These are phyloP conservation scores for Cyclotella choctawhatcheeana DNA, from an alignment of 108 stramenopile genomes.

Conservation along the genomic window DNA sequence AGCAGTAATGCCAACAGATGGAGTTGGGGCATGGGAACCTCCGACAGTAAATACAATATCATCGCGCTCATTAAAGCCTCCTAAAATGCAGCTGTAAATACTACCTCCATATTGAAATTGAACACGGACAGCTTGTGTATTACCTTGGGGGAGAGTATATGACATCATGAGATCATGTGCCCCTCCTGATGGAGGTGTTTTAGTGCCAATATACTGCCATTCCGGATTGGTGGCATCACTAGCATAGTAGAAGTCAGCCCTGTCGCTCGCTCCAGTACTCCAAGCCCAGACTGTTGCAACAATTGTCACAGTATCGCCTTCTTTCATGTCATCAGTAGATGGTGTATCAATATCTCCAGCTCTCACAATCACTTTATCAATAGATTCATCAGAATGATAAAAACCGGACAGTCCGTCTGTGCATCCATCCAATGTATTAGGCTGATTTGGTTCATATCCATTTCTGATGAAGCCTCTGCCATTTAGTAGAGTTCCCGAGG, in stretches of 20 bases:
- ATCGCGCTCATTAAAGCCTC: conserved; percentile 8
- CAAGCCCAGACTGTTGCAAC: conserved; percentile 17
- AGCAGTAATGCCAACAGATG: not conserved
- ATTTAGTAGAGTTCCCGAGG: conserved; percentile 10
- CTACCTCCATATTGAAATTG: conserved; percentile 8
- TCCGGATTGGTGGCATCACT: conserved; percentile 11
- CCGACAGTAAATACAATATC: not conserved
- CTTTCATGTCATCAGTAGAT: not conserved
- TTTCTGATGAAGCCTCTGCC: not conserved
- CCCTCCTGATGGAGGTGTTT: not conserved
- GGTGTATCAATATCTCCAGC: not conserved
- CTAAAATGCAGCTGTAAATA: not conserved
- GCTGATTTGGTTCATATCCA: conserved; percentile 13
- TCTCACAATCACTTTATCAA: conserved; percentile 27
- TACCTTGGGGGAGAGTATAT: conserved; percentile 4
- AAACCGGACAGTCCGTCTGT: conserved; percentile 9
- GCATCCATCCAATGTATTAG: conserved; percentile 40
- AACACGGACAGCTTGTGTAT: conserved; percentile 18
- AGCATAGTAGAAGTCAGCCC: conserved; percentile 24
- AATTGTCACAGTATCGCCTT: conserved; percentile 7
- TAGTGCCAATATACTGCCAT: conserved; percentile 19
- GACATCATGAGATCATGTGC: conserved; percentile 4
- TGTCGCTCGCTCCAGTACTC: conserved; percentile 8
- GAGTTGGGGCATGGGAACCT: not conserved
- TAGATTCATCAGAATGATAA: conserved; percentile 27